Percentiles rank a stretch among this genome's conserved stretches.
Evolutionary conservation across 176 grass and related monocot genomes (phyloP).

Genomic region (Aegilops umbellulata): DNA sequence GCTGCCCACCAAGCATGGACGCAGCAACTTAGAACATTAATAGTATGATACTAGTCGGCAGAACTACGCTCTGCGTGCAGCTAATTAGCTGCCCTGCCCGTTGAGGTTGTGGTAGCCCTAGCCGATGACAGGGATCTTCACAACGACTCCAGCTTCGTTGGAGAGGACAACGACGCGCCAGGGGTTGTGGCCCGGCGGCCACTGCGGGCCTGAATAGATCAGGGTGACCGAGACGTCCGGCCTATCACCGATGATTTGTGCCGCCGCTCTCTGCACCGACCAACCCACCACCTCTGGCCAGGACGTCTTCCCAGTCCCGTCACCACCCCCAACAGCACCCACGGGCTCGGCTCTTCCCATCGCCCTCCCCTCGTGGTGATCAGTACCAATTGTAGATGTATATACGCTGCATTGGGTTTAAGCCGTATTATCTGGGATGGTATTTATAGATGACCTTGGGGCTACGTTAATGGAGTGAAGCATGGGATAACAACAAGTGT

Average conservation of each 20-base stretch:
- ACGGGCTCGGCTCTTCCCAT: neutral
- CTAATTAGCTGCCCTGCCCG: neutral
- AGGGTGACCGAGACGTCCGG: neutral
- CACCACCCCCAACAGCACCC: neutral
- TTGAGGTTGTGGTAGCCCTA: neutral
- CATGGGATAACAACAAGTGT: too few relatives aligned
- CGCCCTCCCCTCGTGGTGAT: neutral
- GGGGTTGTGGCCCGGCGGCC: neutral
- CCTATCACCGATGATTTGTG: neutral
- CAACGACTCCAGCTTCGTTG: neutral
- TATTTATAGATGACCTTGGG: neutral
- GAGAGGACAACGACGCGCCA: neutral
- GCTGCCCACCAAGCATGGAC: too few relatives aligned
- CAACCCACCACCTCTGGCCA: neutral
- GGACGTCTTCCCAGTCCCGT: neutral
- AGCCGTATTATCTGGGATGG: neutral
- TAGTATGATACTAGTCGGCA: neutral
- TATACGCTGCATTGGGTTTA: neutral
- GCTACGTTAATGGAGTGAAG: neutral
- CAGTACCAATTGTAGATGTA: neutral
- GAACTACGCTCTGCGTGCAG: neutral
- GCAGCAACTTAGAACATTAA: too few relatives aligned
- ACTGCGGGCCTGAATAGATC: neutral
- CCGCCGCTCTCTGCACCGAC: neutral
- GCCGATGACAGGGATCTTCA: neutral